Percentiles rank a stretch among this genome's conserved stretches.
These are phyloP conservation scores for Plantago elongata DNA, from an alignment of 257 asterid species.

Conservation along the genomic window DNA sequence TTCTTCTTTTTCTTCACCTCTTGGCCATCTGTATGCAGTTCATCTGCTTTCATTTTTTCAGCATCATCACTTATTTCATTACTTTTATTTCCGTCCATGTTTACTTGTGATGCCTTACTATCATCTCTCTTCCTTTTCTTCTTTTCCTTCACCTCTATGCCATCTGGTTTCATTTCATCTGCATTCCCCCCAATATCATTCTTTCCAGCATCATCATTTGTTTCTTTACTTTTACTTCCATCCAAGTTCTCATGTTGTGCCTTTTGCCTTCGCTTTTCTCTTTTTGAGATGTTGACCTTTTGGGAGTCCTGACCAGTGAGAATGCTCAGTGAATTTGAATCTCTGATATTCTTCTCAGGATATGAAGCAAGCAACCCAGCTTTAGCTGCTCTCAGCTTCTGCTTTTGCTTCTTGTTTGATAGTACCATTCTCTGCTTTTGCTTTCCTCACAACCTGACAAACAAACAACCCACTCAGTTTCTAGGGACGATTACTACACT, in stretches of 20 bases:
- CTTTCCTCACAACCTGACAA: conserved; percentile 20
- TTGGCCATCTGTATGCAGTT: conserved; percentile 18
- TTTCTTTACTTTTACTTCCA: conserved; percentile 15
- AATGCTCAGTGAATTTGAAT: conserved; percentile 15
- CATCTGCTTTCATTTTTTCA: conserved; percentile 23
- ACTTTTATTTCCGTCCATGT: conserved; percentile 17
- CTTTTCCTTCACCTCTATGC: conserved; percentile 21
- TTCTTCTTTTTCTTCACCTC: conserved; percentile 29
- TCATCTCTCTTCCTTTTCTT: conserved; percentile 45
- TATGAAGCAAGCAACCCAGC: conserved; percentile 43
- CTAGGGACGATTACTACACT: not conserved
- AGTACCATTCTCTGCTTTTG: conserved; percentile 39
- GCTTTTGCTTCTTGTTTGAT: conserved; percentile 82
- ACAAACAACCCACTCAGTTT: not conserved
- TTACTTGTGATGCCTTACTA: conserved; percentile 31
- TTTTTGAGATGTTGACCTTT: conserved; percentile 39
- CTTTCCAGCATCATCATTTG: conserved; percentile 22
- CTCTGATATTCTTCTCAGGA: conserved; percentile 23
- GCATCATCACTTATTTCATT: conserved; percentile 22
- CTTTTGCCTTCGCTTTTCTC: conserved; percentile 51
- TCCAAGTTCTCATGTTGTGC: conserved; percentile 29
- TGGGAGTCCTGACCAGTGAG: conserved; percentile 21
- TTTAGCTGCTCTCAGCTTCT: conserved; percentile 62
- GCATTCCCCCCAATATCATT: not conserved
- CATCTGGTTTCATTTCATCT: conserved; percentile 24